A percentile compares a stretch with the other conserved stretches of the same genome.
These are phyloP conservation scores for Saturnispora dispora DNA, from an alignment of 805 yeast species.

Conservation along the genomic window DNA sequence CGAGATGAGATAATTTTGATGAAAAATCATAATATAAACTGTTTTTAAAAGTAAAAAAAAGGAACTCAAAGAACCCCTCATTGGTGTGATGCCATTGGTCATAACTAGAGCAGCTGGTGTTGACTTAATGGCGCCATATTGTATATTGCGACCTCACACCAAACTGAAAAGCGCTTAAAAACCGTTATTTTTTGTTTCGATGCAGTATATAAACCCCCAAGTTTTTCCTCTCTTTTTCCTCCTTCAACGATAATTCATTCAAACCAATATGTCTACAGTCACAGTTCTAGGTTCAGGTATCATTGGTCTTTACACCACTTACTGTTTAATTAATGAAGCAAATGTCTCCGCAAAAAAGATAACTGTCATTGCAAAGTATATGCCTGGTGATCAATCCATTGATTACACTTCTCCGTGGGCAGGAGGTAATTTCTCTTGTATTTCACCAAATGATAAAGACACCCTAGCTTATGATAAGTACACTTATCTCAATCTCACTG, in stretches of 20 bases:
- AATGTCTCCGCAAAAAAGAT: conserved; percentile 35
- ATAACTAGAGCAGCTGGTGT: no score
- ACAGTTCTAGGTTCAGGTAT: conserved; percentile 48
- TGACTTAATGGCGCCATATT: background rate
- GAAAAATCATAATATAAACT: background rate
- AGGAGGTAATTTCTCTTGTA: conserved; percentile 53
- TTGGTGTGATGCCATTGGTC: background rate
- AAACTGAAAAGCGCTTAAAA: background rate
- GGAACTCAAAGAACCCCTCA: background rate
- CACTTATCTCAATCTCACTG: conserved; percentile 42
- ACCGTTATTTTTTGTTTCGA: background rate
- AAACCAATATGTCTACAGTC: conserved; percentile 11
- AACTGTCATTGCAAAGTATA: conserved; percentile 51
- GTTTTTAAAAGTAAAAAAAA: background rate
- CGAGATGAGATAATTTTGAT: background rate
- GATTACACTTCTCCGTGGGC: conserved; percentile 80
- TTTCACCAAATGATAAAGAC: conserved; percentile 49
- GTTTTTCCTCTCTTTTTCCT: background rate
- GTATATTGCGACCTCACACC: background rate
- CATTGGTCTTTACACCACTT: conserved; percentile 56
- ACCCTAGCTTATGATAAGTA: conserved; percentile 44
- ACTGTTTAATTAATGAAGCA: conserved; percentile 35
- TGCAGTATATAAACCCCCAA: background rate
- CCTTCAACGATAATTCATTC: background rate
- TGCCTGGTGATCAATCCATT: conserved; percentile 73